Evolutionary conservation across 2,329 filamentous ascomycete genomes (phyloP).

Genomic region (Pseudogymnoascus sp.): DNA sequence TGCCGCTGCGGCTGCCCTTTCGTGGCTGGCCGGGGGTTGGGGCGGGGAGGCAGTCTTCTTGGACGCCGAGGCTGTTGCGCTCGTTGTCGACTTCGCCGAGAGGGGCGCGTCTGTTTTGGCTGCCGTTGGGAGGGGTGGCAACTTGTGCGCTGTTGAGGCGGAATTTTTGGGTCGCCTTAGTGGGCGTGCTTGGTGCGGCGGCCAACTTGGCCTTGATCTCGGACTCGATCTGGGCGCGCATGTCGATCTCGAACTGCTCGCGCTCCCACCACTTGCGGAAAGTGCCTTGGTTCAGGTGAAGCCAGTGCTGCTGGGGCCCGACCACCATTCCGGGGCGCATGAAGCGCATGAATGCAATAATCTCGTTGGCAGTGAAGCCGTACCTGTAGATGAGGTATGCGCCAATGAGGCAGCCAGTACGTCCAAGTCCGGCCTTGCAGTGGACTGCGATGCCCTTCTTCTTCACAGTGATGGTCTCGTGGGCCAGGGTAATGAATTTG

Average conservation of each 20-base stretch:
- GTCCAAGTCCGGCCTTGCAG: slow-evolving; percentile 93
- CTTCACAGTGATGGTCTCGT: slow-evolving; percentile 86
- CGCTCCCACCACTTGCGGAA: slow-evolving; percentile 98
- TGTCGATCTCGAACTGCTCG: slow-evolving; percentile 45
- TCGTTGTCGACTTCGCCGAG: slow-evolving; percentile 94
- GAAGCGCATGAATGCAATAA: slow-evolving; percentile 98
- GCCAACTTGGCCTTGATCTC: slow-evolving; percentile 39
- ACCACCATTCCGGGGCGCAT: slow-evolving; percentile 99
- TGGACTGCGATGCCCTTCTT: slow-evolving; percentile 94
- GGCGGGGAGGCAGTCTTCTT: slow-evolving; percentile 87
- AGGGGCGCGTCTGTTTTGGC: slow-evolving; percentile 68
- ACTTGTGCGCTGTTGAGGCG: slow-evolving; percentile 60
- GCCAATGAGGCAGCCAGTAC: slow-evolving; percentile 92
- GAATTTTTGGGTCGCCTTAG: slow-evolving; percentile 55
- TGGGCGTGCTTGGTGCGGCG: slow-evolving; percentile 50
- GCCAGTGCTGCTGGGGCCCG: slow-evolving; percentile 96
- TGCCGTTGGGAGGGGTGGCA: slow-evolving; percentile 79
- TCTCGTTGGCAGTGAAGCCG: slow-evolving; percentile 93
- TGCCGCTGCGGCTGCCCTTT: slow-evolving; percentile 74
- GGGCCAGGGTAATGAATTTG: slow-evolving; percentile 90
- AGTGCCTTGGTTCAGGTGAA: slow-evolving; percentile 90
- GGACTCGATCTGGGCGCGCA: slow-evolving; percentile 76
- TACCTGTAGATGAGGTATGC: slow-evolving; percentile 97
- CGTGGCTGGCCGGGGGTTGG: slow-evolving; percentile 93
- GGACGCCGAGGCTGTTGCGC: slow-evolving; percentile 56